A percentile compares a stretch with the other conserved stretches of the same genome.
Evolutionary conservation across 257 asterid species (phyloP).

Genomic region (Paulownia fortunei): DNA sequence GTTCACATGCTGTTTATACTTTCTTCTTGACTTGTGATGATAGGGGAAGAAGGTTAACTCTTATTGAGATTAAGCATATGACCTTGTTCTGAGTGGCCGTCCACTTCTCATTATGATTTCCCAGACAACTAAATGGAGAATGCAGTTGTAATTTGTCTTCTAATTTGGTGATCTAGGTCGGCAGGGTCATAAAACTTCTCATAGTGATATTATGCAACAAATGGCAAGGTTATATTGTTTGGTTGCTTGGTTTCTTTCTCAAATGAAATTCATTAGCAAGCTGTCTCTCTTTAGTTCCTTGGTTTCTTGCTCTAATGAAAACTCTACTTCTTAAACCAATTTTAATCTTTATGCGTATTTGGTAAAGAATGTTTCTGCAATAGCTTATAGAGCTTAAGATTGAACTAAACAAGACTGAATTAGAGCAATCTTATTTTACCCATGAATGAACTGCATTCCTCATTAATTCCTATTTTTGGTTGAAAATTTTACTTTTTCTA

Average conservation of each 20-base stretch:
- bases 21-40: slow-evolving; percentile 25
- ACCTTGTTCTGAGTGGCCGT: slow-evolving; percentile 10
- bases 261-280: slow-evolving; percentile 19
- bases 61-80: slow-evolving; percentile 1
- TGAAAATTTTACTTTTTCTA: neutral
- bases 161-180: neutral
- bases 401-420: neutral
- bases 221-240: neutral
- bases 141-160: neutral
- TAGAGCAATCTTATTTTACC: neutral
- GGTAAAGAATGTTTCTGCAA: slow-evolving; percentile 14
- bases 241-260: slow-evolving; percentile 8
- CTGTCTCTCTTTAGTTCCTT: neutral
- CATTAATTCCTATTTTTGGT: neutral
- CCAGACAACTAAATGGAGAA: neutral
- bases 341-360: neutral
- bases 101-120: neutral
- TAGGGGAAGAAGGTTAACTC: slow-evolving; percentile 1
- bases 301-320: neutral
- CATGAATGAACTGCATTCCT: neutral
- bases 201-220: neutral
- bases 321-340: neutral
- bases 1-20: slow-evolving; percentile 5
- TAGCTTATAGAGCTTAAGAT: slow-evolving; percentile 5
- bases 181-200: neutral